These are phyloP conservation scores for Claviceps spartinae DNA, from an alignment of 2,329 filamentous ascomycete genomes.

Conservation along the genomic window DNA sequence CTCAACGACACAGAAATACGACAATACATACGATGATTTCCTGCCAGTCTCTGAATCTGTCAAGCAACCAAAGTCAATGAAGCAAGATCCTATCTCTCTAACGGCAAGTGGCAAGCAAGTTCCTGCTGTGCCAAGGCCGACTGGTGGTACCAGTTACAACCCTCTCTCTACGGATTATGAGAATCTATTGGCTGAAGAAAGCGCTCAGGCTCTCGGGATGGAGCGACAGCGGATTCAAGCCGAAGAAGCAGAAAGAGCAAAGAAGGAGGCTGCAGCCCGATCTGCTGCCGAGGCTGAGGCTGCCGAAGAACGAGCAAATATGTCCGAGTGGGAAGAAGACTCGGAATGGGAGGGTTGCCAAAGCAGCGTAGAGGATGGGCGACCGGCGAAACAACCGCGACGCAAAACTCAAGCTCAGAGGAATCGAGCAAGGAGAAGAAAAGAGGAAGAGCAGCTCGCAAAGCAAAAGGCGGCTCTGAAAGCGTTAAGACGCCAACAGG, in stretches of 20 bases:
- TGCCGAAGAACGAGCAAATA: conserved; percentile 49
- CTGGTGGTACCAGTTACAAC: conserved; percentile 84
- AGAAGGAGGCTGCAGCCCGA: conserved; percentile 50
- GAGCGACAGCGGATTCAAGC: conserved; percentile 61
- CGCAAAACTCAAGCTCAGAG: conserved; percentile 77
- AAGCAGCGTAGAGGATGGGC: conserved; percentile 61
- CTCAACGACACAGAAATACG: conserved; percentile 25
- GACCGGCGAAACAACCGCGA: conserved; percentile 57
- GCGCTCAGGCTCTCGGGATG: conserved; percentile 62
- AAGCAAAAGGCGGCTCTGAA: conserved; percentile 67
- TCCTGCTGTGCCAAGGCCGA: conserved; percentile 65
- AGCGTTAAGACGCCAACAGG: conserved; percentile 56
- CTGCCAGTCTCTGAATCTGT: conserved; percentile 51
- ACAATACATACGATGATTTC: conserved; percentile 35
- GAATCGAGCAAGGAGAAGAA: conserved; percentile 78
- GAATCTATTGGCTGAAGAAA: conserved; percentile 57
- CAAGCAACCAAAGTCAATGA: conserved; percentile 62
- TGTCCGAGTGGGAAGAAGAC: conserved; percentile 70
- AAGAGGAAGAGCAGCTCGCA: conserved; percentile 66
- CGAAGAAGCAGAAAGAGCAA: conserved; percentile 52
- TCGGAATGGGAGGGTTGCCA: conserved; percentile 85
- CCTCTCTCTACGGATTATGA: conserved; percentile 80
- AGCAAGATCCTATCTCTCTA: conserved; percentile 65
- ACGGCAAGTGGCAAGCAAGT: conserved; percentile 69
- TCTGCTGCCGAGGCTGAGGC: conserved; percentile 66